A percentile compares a stretch with the other conserved stretches of the same genome.
Evolutionary conservation across 1,139 yeast species (phyloP).

Genomic region (Suhomyces kunorum): DNA sequence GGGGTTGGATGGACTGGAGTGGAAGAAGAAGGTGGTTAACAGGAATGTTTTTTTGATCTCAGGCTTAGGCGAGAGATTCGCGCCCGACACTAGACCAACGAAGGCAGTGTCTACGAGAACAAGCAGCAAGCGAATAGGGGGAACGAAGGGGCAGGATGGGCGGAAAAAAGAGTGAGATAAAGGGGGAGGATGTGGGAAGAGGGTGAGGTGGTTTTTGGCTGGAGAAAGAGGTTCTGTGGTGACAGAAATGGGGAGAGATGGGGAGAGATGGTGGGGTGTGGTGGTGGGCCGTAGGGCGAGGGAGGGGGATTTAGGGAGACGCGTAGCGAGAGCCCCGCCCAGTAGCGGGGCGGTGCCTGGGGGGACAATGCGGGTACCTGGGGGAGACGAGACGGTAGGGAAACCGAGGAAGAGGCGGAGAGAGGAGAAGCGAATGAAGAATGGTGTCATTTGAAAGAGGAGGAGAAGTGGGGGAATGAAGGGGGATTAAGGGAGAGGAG

Average conservation of each 20-base stretch:
- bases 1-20: slow-evolving; percentile 1
- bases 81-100: slow-evolving; percentile 4
- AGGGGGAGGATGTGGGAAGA: no score
- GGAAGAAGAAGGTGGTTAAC: slow-evolving; percentile 1
- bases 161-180: neutral
- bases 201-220: no score
- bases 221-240: no score
- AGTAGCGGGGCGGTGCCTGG: neutral
- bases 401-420: no score
- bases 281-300: neutral
- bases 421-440: no score
- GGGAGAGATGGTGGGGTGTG: neutral
- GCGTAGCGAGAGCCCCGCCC: neutral
- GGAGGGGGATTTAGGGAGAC: no score
- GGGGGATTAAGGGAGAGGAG: no score
- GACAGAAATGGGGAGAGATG: neutral
- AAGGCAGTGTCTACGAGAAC: neutral
- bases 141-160: neutral
- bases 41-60: slow-evolving; percentile 6
- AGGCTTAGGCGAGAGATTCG: slow-evolving; percentile 6
- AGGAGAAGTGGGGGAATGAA: no score
- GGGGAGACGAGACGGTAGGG: no score
- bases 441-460: no score
- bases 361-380: no score
- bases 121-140: neutral